Conservation (phyloP, 164 flowering plant species). For the Platanus orientalis region DNA sequence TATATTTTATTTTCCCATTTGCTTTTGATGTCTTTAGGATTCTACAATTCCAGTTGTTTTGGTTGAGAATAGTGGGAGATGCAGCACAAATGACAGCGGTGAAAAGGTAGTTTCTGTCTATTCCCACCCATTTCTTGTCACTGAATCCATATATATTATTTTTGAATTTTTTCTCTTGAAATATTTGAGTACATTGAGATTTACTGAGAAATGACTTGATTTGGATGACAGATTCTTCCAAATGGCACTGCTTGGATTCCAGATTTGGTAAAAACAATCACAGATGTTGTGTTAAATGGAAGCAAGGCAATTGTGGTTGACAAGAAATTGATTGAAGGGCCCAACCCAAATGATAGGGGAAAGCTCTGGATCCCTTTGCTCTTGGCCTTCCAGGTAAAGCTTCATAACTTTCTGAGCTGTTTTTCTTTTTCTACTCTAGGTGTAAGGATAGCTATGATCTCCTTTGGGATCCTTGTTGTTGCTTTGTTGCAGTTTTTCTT, state of each 20-base stretch:
- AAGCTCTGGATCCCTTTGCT: constrained; percentile 74
- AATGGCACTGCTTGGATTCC: constrained; percentile 88
- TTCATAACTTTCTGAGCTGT: neutral
- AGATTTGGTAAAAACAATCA: constrained; percentile 54
- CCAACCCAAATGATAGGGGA: constrained; percentile 70
- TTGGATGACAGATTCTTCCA: constrained; percentile 64
- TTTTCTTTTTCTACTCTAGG: neutral
- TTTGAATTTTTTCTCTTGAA: neutral
- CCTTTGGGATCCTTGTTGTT: constrained; percentile 4
- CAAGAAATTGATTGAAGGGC: constrained; percentile 82
- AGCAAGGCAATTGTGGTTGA: constrained; percentile 66
- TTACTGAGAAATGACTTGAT: neutral
- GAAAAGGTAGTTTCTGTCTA: constrained; percentile 62
- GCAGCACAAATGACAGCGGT: constrained; percentile 70
- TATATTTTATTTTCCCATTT: neutral
- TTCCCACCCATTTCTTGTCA: neutral
- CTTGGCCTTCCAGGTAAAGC: constrained; percentile 60
- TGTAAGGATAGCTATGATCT: neutral
- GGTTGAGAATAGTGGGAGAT: constrained; percentile 97
- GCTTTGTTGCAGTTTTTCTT: constrained; percentile 53
- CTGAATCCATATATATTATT: neutral
- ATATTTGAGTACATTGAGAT: neutral
- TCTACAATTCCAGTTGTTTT: constrained; percentile 60
- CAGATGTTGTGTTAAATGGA: constrained; percentile 59
- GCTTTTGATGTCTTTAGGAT: constrained; percentile 28